Evolutionary conservation across 257 asterid species (phyloP), one percentile per base, ranked within the genome.

Genomic region (Lantana camara): DNA sequence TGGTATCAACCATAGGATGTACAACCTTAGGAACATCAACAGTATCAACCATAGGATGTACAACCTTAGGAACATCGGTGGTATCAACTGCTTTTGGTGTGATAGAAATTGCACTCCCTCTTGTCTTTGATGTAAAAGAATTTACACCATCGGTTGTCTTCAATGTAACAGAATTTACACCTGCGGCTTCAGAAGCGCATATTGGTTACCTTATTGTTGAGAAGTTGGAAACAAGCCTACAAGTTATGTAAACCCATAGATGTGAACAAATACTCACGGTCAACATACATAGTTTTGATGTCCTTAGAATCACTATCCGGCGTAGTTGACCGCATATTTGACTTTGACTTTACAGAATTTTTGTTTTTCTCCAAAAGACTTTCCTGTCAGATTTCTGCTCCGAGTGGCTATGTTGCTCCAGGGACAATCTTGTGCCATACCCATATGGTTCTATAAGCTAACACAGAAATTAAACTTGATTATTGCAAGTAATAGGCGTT

Each of bases 281-380:
- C 99, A 22, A 94, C 92, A 42, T 94, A 90, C 66, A 94, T 94
- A 42, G 94, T 94, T 83, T 94, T 94, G 69, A 94, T 88, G 42
- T 88, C 96, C 83, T 81, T 86, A 52, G 95, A 80, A 77, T 90
- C 98, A 30, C 79, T 74, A 68, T 88, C 98, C 23, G 91, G 85
- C 12, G 72, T 70, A 1, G 78, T 74, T 65, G 89, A 71, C 70
- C 77, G 80, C 57, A 57, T 24, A 67, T 67, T 83, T 60, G 96
- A 72, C 82, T 75, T 82, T 68, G 88, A 70, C 76, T 80, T 86
- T 51, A 80, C 77, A 54, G 74, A 82, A 74, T 69, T 75, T 71
- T 79, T 89, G 53, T 81, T 80, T 82, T 78, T 81, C 75, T 85
- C 82, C 74, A 72, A 32, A 64, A 48, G 57, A 71, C 72, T 79